These are phyloP conservation scores for Phaeomoniella chlamydospora DNA, from an alignment of 2,329 filamentous ascomycete species.

Conservation along the genomic window DNA sequence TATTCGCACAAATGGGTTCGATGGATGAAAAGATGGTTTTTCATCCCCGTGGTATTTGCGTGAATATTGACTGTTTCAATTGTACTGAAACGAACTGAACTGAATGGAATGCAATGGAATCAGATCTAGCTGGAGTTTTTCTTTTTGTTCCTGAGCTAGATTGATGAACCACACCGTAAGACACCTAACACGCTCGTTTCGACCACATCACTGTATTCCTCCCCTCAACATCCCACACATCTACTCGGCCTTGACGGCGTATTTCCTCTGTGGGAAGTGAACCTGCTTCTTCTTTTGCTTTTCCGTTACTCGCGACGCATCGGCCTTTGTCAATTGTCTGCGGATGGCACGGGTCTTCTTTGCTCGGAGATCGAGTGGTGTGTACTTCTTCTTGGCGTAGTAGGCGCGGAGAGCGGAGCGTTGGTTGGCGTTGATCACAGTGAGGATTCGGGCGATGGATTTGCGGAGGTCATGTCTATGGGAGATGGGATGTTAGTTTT, in stretches of 20 bases:
- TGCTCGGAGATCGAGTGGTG: constrained; percentile 91
- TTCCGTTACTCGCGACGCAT: constrained; percentile 69
- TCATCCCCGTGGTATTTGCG: too few species aligned
- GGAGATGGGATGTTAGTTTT: constrained; percentile 14
- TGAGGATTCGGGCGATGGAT: constrained; percentile 96
- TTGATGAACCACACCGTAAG: too few species aligned
- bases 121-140: too few species aligned
- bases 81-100: too few species aligned
- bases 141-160: too few species aligned
- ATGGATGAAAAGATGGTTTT: too few species aligned
- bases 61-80: too few species aligned
- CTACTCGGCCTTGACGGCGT: constrained; percentile 93
- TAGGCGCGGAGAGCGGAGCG: constrained; percentile 93
- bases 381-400: constrained; percentile 99
- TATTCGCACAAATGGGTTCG: too few species aligned
- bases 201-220: neutral
- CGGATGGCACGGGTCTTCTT: constrained; percentile 98
- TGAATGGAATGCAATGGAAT: too few species aligned
- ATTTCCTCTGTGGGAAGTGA: constrained; percentile 98
- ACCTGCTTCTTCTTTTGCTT: constrained; percentile 93
- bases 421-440: constrained; percentile 99
- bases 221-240: constrained; percentile 6
- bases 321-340: constrained; percentile 83
- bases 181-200: too few species aligned
- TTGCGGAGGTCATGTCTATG: constrained; percentile 94